Evolutionary conservation across 768 basidiomycete species (phyloP).

Genomic region (Boletus tomentosulus): DNA sequence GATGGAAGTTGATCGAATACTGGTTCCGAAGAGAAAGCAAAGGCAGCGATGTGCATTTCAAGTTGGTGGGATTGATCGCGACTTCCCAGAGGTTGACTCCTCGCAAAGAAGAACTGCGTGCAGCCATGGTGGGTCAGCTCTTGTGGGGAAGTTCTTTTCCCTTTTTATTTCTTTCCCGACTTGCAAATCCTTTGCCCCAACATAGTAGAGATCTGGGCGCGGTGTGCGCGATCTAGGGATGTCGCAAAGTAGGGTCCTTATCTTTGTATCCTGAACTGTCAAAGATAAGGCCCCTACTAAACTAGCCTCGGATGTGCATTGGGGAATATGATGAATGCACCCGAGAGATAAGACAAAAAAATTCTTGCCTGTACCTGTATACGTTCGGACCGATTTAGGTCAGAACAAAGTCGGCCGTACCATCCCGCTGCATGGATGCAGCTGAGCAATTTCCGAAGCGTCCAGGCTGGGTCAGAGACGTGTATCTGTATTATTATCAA

Average conservation of each 20-base stretch:
- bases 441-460: no score
- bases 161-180: not conserved
- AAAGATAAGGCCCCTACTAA: not conserved
- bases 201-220: no score
- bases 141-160: not conserved
- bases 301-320: not conserved
- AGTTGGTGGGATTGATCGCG: conserved; percentile 45
- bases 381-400: not conserved
- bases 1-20: conserved; percentile 49
- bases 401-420: no score
- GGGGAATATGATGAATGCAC: not conserved
- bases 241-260: no score
- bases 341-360: not conserved
- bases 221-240: no score
- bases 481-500: no score
- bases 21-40: conserved; percentile 45
- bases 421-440: no score
- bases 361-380: not conserved
- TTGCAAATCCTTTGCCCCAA: not conserved
- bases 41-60: conserved; percentile 50
- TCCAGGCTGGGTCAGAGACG: no score
- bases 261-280: not conserved
- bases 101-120: not conserved
- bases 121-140: conserved; percentile 3
- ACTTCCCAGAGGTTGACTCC: conserved; percentile 7